phyloP scores from a whole-genome alignment of 192 early-diverging fungal species.

The Linnemannia hyalina region DNA sequence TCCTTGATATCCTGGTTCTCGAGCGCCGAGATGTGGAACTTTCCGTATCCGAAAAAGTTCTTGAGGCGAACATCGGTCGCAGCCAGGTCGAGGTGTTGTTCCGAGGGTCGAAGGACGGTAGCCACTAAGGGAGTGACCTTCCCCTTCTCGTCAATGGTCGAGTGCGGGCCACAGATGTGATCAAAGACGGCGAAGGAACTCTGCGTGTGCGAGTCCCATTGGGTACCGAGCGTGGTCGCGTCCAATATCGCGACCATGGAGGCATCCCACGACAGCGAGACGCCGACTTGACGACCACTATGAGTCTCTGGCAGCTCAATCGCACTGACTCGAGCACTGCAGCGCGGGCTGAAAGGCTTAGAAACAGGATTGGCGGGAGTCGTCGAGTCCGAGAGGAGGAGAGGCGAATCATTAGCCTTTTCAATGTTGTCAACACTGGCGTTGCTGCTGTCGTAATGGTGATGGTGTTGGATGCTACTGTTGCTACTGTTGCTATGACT shows the following conservation, averaged over 20 bases:
- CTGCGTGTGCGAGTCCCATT: not conserved
- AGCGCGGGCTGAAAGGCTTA: not conserved
- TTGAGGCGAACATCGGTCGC: not conserved
- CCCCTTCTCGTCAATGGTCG: not conserved
- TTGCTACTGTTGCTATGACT: not conserved
- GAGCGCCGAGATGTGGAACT: conserved; percentile 2
- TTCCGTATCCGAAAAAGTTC: conserved; percentile 6
- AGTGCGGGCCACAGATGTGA: not conserved
- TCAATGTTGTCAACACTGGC: not conserved
- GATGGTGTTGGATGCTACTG: not conserved
- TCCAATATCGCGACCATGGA: not conserved
- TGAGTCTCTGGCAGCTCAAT: not conserved
- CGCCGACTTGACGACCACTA: not conserved
- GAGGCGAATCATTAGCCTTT: not conserved
- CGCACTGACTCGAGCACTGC: not conserved
- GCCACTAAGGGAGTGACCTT: not conserved
- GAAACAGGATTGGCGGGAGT: not conserved
- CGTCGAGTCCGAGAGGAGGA: not conserved
- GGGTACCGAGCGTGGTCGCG: not conserved
- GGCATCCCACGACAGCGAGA: not conserved
- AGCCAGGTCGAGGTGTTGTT: not conserved
- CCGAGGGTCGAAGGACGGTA: not conserved
- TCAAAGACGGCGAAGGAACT: not conserved
- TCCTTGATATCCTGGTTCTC: not conserved
- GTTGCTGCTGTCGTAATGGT: not conserved